A percentile compares a stretch with the other conserved stretches of the same genome.
These are phyloP conservation scores for Sanghuangporus sanghuang DNA, from an alignment of 1,284 basidiomycete species.

Conservation along the genomic window DNA sequence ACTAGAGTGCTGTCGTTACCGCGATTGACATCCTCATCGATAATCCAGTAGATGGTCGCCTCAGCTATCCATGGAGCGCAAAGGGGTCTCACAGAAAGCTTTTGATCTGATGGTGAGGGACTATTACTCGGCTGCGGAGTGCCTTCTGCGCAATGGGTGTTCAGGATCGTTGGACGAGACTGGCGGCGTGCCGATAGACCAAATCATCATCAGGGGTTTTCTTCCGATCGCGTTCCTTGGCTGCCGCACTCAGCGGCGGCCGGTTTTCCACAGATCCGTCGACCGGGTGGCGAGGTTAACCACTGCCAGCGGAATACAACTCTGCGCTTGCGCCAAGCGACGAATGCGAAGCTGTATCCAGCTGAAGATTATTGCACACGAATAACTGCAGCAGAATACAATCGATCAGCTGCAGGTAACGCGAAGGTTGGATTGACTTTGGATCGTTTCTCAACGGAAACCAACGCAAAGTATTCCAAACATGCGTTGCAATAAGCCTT, in stretches of 20 bases:
- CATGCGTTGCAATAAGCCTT: too few species aligned
- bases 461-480: too few species aligned
- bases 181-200: background rate
- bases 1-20: background rate
- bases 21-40: background rate
- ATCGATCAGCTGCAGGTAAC: too few species aligned
- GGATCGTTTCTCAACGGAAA: too few species aligned
- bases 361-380: too few species aligned
- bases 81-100: background rate
- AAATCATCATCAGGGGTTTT: background rate
- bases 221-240: background rate
- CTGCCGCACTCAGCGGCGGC: background rate
- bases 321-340: background rate
- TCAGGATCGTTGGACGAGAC: slow-evolving; percentile 2
- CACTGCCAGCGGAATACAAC: background rate
- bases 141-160: background rate
- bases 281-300: background rate
- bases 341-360: background rate
- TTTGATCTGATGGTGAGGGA: background rate
- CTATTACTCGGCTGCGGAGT: background rate
- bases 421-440: too few species aligned
- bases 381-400: too few species aligned
- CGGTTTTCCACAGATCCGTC: background rate
- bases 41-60: background rate
- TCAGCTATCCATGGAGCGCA: background rate